These are phyloP conservation scores for Trichoderma gamsii DNA, from an alignment of 495 filamentous ascomycete species.

Conservation along the genomic window DNA sequence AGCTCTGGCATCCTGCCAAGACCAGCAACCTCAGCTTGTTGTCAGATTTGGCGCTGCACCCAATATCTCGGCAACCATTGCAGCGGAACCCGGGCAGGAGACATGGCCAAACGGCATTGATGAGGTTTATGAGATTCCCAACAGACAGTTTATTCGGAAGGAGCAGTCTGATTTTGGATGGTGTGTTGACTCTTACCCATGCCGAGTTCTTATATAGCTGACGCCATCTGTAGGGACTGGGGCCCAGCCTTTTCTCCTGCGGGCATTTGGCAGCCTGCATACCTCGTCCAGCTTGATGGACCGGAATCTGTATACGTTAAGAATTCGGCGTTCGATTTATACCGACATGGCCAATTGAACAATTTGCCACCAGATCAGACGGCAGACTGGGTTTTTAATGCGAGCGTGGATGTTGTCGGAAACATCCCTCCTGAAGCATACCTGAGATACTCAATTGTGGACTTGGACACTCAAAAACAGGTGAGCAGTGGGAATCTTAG, in stretches of 20 bases:
- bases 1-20: slow-evolving; percentile 38
- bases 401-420: slow-evolving; percentile 59
- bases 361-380: slow-evolving; percentile 54
- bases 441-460: slow-evolving; percentile 50
- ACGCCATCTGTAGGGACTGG: slow-evolving; percentile 49
- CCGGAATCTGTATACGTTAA: slow-evolving; percentile 43
- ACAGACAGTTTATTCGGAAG: slow-evolving; percentile 60
- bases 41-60: slow-evolving; percentile 6
- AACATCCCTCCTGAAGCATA: slow-evolving; percentile 40
- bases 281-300: slow-evolving; percentile 47
- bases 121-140: slow-evolving; percentile 46
- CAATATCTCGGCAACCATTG: slow-evolving; percentile 31
- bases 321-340: slow-evolving; percentile 57
- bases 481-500: slow-evolving; percentile 40
- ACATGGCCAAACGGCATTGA: slow-evolving; percentile 46
- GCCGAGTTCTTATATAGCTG: neutral
- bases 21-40: neutral
- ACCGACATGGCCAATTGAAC: slow-evolving; percentile 55
- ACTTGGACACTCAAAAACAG: slow-evolving; percentile 39
- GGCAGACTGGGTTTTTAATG: slow-evolving; percentile 62
- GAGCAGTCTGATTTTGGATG: slow-evolving; percentile 65
- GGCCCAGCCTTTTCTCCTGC: slow-evolving; percentile 60
- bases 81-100: slow-evolving; percentile 47
- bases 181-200: neutral
- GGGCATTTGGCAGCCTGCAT: slow-evolving; percentile 61